Percentiles rank a stretch among this genome's conserved stretches.
phyloP scores from a whole-genome alignment of 2,329 filamentous ascomycete species.

The Penicillium janthinellum region DNA sequence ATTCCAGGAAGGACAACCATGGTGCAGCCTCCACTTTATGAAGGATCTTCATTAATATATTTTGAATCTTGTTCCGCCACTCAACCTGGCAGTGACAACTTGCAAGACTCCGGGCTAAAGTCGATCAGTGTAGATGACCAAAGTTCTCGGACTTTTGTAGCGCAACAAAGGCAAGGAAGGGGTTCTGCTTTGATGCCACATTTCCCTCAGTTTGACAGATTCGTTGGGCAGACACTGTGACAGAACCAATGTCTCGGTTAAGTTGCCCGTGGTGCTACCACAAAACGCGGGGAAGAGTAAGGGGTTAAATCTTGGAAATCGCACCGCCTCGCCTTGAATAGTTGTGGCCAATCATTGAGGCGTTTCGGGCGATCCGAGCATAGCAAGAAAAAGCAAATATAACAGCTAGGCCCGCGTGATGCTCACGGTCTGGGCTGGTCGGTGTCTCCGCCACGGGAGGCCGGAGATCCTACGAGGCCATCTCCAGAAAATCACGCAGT shows the following conservation, averaged over 20 bases:
- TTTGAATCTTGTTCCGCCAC: neutral
- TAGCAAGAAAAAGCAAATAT: constrained; percentile 19
- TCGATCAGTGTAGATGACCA: neutral
- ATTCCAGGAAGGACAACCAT: neutral
- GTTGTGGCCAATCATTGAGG: constrained; percentile 13
- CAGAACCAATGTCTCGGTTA: neutral
- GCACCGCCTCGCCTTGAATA: constrained; percentile 16
- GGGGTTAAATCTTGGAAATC: neutral
- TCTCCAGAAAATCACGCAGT: constrained; percentile 11
- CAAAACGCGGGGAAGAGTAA: constrained; percentile 9
- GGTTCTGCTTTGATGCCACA: neutral
- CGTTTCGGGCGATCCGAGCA: constrained; percentile 7
- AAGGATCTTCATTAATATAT: too few species aligned
- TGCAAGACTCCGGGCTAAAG: neutral
- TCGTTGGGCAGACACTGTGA: neutral
- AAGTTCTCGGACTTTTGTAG: neutral
- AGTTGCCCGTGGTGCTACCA: neutral
- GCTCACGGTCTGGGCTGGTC: constrained; percentile 1
- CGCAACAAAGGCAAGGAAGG: neutral
- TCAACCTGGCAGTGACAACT: neutral
- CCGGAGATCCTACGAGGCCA: neutral
- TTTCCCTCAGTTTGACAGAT: neutral
- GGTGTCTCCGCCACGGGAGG: neutral
- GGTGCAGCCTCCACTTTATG: too few species aligned
- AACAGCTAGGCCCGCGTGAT: constrained; percentile 2